Evolutionary conservation across 495 filamentous ascomycete species (phyloP).

Genomic region (Penicillium paxilli): DNA sequence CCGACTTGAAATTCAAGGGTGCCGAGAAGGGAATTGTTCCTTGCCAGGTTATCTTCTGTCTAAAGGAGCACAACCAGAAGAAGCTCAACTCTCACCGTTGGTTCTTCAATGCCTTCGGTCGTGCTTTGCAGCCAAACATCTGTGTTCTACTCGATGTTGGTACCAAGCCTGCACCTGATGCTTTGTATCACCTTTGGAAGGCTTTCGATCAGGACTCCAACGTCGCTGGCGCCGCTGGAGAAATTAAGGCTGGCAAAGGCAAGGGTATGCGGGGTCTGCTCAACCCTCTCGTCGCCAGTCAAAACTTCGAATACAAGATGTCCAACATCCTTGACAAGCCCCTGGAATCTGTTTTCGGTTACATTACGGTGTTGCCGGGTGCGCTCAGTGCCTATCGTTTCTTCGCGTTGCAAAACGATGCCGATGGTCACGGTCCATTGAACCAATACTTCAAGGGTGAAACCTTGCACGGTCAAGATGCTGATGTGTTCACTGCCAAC

Average conservation of each 20-base stretch:
- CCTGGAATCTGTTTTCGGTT: slow-evolving; percentile 94
- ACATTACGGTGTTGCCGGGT: slow-evolving; percentile 95
- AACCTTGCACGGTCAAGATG: slow-evolving; percentile 92
- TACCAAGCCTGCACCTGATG: slow-evolving; percentile 80
- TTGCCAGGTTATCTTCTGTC: slow-evolving; percentile 96
- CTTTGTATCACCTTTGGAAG: slow-evolving; percentile 98
- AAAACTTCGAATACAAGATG: slow-evolving; percentile 99
- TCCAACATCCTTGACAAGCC: slow-evolving; percentile 98
- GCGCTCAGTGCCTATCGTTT: slow-evolving; percentile 95
- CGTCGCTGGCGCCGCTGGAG: slow-evolving; percentile 93
- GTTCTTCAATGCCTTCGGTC: slow-evolving; percentile 99
- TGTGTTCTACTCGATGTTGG: slow-evolving; percentile 97
- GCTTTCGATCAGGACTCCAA: slow-evolving; percentile 97
- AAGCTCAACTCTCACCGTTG: slow-evolving; percentile 98
- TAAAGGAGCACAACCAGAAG: slow-evolving; percentile 97
- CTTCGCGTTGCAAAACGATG: slow-evolving; percentile 95
- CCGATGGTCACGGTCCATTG: slow-evolving; percentile 89
- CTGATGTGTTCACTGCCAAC: slow-evolving; percentile 98
- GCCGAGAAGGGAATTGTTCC: slow-evolving; percentile 99
- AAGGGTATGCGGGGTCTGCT: slow-evolving; percentile 78
- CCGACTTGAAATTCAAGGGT: slow-evolving; percentile 96
- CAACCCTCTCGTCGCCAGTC: slow-evolving; percentile 92
- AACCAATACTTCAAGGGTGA: slow-evolving; percentile 99
- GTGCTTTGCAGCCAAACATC: slow-evolving; percentile 89
- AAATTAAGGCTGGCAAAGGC: slow-evolving; percentile 95